phyloP scores from a whole-genome alignment of 2,329 filamentous ascomycete genomes.

The Aspergillus versicolor region DNA sequence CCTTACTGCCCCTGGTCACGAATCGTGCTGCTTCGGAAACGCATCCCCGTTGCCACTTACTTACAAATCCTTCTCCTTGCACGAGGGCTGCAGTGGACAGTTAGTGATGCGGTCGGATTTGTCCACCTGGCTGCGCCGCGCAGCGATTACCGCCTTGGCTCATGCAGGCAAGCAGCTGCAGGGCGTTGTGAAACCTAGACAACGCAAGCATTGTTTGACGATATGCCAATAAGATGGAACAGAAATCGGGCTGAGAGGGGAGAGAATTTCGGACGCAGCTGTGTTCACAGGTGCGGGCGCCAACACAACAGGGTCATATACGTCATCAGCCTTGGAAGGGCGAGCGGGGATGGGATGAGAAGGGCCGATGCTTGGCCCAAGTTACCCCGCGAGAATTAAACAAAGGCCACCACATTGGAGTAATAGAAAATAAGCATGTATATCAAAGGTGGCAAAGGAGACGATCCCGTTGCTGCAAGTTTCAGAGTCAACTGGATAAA shows the following conservation, averaged over 20 bases:
- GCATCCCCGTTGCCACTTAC: background rate
- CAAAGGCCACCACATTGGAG: background rate
- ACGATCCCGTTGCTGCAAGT: background rate
- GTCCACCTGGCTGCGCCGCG: background rate
- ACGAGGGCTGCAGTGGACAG: background rate
- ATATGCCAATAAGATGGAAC: background rate
- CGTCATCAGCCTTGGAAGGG: constrained; percentile 1
- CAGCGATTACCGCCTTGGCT: constrained; percentile 2
- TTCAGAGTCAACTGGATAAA: background rate
- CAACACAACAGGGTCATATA: background rate
- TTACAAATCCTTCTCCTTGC: background rate
- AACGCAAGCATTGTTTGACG: constrained; percentile 1
- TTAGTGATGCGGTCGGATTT: background rate
- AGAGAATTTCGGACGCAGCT: background rate
- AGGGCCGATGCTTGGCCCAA: background rate
- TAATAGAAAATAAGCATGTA: background rate
- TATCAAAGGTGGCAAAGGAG: background rate
- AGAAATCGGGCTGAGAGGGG: background rate
- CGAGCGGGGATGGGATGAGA: background rate
- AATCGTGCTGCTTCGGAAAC: background rate
- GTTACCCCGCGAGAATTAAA: background rate
- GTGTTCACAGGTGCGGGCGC: background rate
- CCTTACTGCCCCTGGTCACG: background rate
- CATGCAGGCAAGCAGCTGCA: constrained; percentile 10
- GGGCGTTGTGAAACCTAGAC: constrained; percentile 1